Conservation (phyloP, 208 protist genomes). For the Crithidia bombi region DNA sequence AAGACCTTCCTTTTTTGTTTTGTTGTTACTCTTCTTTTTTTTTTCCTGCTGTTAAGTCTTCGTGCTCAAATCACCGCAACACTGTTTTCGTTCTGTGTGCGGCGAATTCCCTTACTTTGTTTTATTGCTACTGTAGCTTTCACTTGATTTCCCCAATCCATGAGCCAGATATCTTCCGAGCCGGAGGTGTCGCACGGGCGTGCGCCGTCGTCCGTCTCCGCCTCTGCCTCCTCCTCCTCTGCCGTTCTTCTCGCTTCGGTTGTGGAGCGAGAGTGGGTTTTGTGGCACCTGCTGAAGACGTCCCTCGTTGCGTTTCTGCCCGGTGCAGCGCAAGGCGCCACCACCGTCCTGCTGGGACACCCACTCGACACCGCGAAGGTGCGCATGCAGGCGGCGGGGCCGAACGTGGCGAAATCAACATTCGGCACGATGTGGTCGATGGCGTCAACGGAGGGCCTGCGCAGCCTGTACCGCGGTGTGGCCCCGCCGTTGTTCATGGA, state of each 20-base stretch:
- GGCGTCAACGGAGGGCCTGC: constrained; percentile 55
- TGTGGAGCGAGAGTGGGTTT: constrained; percentile 3
- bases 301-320: constrained; percentile 57
- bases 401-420: constrained; percentile 43
- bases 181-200: neutral
- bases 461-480: constrained; percentile 83
- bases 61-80: neutral
- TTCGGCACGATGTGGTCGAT: constrained; percentile 67
- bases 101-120: neutral
- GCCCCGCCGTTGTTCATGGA: constrained; percentile 83
- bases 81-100: neutral
- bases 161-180: neutral
- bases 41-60: constrained; percentile 1
- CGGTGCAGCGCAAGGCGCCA: constrained; percentile 78
- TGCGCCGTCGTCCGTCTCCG: neutral
- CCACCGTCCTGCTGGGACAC: constrained; percentile 76
- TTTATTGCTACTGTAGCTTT: neutral
- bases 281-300: constrained; percentile 10
- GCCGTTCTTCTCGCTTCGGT: neutral
- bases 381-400: constrained; percentile 81
- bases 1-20: neutral
- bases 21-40: neutral
- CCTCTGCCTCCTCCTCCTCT: constrained; percentile 5
- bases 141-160: neutral
- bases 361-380: constrained; percentile 91